phyloP scores from a whole-genome alignment of 495 filamentous ascomycete genomes.

The Clohesyomyces aquaticus region DNA sequence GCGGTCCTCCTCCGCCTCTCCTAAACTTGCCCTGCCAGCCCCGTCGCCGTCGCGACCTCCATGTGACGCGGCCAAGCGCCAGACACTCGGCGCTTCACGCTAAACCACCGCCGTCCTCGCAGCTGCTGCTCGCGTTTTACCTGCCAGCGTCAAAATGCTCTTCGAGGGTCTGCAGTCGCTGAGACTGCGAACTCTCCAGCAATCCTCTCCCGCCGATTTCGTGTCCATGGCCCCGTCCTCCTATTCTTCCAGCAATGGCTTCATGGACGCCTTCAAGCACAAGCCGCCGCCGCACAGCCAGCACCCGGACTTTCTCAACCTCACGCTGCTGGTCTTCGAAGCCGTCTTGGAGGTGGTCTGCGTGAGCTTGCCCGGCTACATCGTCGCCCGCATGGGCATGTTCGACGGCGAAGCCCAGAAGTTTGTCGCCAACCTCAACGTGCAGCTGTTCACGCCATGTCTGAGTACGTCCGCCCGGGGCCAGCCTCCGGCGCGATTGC shows the following conservation, averaged over 20 bases:
- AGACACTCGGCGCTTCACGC: slow-evolving; percentile 16
- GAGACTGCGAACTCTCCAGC: slow-evolving; percentile 27
- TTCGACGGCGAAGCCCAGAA: slow-evolving; percentile 95
- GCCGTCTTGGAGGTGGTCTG: slow-evolving; percentile 95
- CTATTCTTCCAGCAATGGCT: slow-evolving; percentile 26
- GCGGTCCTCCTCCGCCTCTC: slow-evolving; percentile 2
- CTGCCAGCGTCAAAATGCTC: slow-evolving; percentile 21
- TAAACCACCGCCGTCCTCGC: background rate
- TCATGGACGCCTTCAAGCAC: slow-evolving; percentile 36
- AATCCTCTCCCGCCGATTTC: slow-evolving; percentile 15
- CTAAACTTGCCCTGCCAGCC: background rate
- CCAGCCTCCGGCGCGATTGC: slow-evolving; percentile 8
- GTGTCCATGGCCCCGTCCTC: slow-evolving; percentile 33
- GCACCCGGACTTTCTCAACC: slow-evolving; percentile 70
- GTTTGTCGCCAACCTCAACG: slow-evolving; percentile 92
- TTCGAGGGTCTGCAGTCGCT: slow-evolving; percentile 33
- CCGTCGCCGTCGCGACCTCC: background rate
- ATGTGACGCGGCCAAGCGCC: background rate
- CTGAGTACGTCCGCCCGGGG: slow-evolving; percentile 66
- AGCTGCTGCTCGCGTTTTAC: background rate
- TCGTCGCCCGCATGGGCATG: slow-evolving; percentile 84
- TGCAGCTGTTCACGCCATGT: slow-evolving; percentile 92
- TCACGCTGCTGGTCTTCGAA: slow-evolving; percentile 89
- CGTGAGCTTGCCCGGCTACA: slow-evolving; percentile 93
- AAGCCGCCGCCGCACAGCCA: slow-evolving; percentile 48